These are phyloP conservation scores for Cladosporium sp. DNA, from an alignment of 2,329 filamentous ascomycete genomes.

Conservation along the genomic window DNA sequence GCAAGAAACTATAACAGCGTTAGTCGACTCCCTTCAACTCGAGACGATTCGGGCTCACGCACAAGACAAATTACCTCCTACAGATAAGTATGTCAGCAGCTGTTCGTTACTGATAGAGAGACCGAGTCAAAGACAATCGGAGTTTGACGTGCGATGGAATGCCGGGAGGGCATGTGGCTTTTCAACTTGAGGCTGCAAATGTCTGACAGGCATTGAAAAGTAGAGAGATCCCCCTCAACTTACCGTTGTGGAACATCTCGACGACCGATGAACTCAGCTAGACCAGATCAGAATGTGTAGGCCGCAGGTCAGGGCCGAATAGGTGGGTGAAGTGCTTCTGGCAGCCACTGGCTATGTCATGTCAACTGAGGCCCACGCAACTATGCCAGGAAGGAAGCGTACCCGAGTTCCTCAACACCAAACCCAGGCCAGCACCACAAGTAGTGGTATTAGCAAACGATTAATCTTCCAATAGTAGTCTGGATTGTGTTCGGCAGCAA, in stretches of 20 bases:
- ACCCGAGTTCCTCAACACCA: constrained; percentile 19
- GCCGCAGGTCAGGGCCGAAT: constrained; percentile 23
- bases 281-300: constrained; percentile 21
- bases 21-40: constrained; percentile 8
- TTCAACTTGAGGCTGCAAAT: constrained; percentile 17
- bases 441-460: constrained; percentile 14
- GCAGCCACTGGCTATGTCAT: constrained; percentile 23
- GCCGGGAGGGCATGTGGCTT: constrained; percentile 26
- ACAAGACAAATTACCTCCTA: constrained; percentile 20
- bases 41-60: constrained; percentile 11
- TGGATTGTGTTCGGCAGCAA: constrained; percentile 30
- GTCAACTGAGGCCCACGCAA: constrained; percentile 19
- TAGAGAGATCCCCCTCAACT: constrained; percentile 20
- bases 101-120: not conserved
- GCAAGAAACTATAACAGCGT: constrained; percentile 14
- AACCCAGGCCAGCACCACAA: constrained; percentile 15
- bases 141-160: not conserved
- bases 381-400: constrained; percentile 29
- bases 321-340: constrained; percentile 23
- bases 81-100: constrained; percentile 9
- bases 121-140: not conserved
- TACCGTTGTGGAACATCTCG: constrained; percentile 28
- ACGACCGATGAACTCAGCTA: constrained; percentile 18
- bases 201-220: not conserved
- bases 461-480: constrained; percentile 22